Conservation (phyloP, 2,329 filamentous ascomycete species). For the Coniosporium tulheliwenetii region DNA sequence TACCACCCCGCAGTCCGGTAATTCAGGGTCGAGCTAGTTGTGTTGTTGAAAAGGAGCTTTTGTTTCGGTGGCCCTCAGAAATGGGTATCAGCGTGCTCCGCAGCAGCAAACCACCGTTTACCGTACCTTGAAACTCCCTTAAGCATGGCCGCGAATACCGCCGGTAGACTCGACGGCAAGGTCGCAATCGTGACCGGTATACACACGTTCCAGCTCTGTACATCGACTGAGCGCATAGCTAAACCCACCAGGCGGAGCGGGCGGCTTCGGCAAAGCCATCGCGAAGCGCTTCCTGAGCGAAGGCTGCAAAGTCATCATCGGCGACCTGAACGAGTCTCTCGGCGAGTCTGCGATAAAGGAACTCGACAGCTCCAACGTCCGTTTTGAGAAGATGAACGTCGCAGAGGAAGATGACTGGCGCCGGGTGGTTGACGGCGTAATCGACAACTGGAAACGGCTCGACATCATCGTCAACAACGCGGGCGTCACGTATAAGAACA, state of each 20-base stretch:
- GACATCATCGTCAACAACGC: slow-evolving; percentile 49
- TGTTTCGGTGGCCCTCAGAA: too few species aligned
- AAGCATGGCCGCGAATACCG: too few species aligned
- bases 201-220: slow-evolving; percentile 4
- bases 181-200: slow-evolving; percentile 40
- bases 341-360: slow-evolving; percentile 35
- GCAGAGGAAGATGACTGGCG: slow-evolving; percentile 39
- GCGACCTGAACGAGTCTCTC: slow-evolving; percentile 40
- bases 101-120: too few species aligned
- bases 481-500: slow-evolving; percentile 42
- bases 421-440: slow-evolving; percentile 26
- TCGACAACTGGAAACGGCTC: slow-evolving; percentile 33
- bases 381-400: slow-evolving; percentile 33
- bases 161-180: slow-evolving; percentile 32
- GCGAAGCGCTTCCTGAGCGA: slow-evolving; percentile 42
- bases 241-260: slow-evolving; percentile 39
- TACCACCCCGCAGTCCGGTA: neutral
- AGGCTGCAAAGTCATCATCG: slow-evolving; percentile 45
- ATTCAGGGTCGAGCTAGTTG: neutral
- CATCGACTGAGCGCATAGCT: slow-evolving; percentile 13
- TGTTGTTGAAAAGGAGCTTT: neutral
- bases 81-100: too few species aligned
- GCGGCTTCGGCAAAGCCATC: slow-evolving; percentile 49
- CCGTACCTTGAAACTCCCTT: too few species aligned
- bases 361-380: slow-evolving; percentile 26